phyloP scores from a whole-genome alignment of 2,329 filamentous ascomycete genomes.

The Colletotrichum kahawae region DNA sequence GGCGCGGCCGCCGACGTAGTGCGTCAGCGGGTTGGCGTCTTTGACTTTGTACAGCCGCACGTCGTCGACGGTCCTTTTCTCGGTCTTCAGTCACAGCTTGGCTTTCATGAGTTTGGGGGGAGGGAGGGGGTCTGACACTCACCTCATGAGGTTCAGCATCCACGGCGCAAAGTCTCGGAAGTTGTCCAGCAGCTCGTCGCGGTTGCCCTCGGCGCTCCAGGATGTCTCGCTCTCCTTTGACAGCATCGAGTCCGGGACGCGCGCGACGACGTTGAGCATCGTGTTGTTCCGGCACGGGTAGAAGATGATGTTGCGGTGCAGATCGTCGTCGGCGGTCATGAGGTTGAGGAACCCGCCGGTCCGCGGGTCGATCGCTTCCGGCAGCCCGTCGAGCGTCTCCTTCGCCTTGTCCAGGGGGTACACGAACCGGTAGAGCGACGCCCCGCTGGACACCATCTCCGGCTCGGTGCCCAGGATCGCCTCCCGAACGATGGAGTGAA shows the following conservation, averaged over 20 bases:
- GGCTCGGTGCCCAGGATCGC: not conserved
- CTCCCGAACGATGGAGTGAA: slow-evolving; percentile 4
- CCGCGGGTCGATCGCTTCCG: not conserved
- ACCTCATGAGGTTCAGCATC: slow-evolving; percentile 11
- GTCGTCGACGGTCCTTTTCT: not conserved
- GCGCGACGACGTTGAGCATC: slow-evolving; percentile 2
- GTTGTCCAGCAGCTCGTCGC: not conserved
- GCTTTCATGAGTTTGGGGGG: not conserved
- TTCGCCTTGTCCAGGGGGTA: not conserved
- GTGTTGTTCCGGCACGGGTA: slow-evolving; percentile 8
- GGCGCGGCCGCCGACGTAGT: slow-evolving; percentile 32
- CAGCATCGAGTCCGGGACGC: not conserved
- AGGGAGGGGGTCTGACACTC: not conserved
- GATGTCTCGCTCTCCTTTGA: not conserved
- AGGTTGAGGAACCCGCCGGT: not conserved
- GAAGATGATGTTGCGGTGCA: slow-evolving; percentile 11
- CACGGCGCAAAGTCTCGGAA: slow-evolving; percentile 13
- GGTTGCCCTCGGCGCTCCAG: slow-evolving; percentile 2
- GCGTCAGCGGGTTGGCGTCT: slow-evolving; percentile 43
- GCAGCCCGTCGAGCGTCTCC: not conserved
- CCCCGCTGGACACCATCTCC: not conserved
- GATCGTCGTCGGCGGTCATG: slow-evolving; percentile 3
- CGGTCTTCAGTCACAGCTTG: not conserved
- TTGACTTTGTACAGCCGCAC: slow-evolving; percentile 7
- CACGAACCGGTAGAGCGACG: slow-evolving; percentile 12